A percentile compares a stretch with the other conserved stretches of the same genome.
These are phyloP conservation scores for Fusarium musae DNA, from an alignment of 2,329 filamentous ascomycete species.

Conservation along the genomic window DNA sequence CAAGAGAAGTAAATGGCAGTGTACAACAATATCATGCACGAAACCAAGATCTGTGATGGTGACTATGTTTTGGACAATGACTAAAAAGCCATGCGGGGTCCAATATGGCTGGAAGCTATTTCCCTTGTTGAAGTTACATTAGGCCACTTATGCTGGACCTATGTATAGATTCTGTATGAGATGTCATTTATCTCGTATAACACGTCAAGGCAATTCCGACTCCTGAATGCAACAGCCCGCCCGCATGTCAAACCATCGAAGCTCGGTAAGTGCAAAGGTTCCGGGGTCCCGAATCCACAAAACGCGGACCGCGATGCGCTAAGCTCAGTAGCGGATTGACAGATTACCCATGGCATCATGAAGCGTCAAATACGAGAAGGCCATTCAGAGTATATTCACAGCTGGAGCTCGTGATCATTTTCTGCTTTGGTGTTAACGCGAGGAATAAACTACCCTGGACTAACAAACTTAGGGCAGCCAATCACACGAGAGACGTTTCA, in stretches of 20 bases:
- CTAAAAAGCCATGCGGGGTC: neutral
- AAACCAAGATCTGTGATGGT: neutral
- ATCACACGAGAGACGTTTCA: neutral
- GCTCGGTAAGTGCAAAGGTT: neutral
- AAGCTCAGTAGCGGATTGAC: neutral
- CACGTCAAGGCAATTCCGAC: neutral
- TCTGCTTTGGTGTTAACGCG: neutral
- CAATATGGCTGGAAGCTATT: neutral
- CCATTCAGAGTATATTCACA: neutral
- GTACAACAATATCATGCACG: too few relatives aligned
- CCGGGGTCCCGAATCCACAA: neutral
- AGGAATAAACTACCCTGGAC: neutral
- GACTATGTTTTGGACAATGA: accelerated
- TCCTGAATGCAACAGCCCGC: neutral
- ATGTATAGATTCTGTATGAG: neutral
- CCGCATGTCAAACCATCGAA: neutral
- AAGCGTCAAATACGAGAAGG: neutral
- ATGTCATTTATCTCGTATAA: neutral
- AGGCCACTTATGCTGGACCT: neutral
- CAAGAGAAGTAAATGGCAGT: neutral
- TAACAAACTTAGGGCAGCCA: neutral
- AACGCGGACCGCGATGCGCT: neutral
- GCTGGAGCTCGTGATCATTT: neutral
- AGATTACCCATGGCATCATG: neutral
- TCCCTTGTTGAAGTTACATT: neutral